Conservation (phyloP, 2,329 filamentous ascomycete species). For the Trichoderma polysporum region DNA sequence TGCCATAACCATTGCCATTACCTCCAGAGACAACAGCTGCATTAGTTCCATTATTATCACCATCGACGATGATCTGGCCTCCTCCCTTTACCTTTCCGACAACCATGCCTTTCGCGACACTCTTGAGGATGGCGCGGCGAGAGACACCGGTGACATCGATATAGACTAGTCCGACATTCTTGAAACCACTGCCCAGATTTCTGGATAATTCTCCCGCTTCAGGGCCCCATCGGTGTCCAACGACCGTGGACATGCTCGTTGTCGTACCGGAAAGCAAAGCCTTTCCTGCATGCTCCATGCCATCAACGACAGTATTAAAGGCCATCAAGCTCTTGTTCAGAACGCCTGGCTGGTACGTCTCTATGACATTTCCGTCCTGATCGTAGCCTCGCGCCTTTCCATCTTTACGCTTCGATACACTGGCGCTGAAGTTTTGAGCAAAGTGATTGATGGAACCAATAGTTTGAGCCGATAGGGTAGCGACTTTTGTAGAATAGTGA, state of each 20-base stretch:
- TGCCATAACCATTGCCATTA: conserved; percentile 26
- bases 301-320: conserved; percentile 91
- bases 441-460: conserved; percentile 80
- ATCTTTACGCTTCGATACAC: conserved; percentile 55
- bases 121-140: conserved; percentile 84
- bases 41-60: conserved; percentile 45
- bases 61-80: conserved; percentile 71
- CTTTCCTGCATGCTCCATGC: conserved; percentile 82
- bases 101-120: conserved; percentile 95
- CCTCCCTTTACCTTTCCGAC: conserved; percentile 75
- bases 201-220: conserved; percentile 79
- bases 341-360: conserved; percentile 80
- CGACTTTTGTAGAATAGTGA: conserved; percentile 77
- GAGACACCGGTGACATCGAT: conserved; percentile 95
- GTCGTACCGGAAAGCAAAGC: conserved; percentile 73
- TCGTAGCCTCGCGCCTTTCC: conserved; percentile 61
- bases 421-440: conserved; percentile 87
- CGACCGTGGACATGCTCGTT: conserved; percentile 77
- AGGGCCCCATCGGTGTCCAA: conserved; percentile 82
- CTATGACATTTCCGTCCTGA: conserved; percentile 64
- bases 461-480: conserved; percentile 78
- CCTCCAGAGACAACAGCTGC: conserved; percentile 26
- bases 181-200: conserved; percentile 79
- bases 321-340: conserved; percentile 97
- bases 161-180: conserved; percentile 95